Percentiles rank a stretch among this genome's conserved stretches.
Evolutionary conservation across 1,284 basidiomycete genomes (phyloP).

Genomic region (Irpex sp.): DNA sequence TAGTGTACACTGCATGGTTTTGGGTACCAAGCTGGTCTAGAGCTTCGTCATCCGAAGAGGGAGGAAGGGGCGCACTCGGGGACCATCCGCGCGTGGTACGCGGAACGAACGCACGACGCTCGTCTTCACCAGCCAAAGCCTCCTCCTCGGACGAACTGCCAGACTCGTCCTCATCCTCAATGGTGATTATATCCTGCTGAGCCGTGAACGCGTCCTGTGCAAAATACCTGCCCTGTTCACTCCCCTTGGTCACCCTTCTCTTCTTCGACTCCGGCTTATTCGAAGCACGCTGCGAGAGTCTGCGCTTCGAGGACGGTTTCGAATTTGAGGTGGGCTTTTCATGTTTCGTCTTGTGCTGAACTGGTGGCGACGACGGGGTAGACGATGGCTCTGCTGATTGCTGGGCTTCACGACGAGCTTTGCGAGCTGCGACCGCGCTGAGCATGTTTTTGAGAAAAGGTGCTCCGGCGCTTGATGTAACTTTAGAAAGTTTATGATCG

Average conservation of each 20-base stretch:
- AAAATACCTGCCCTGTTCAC: constrained; percentile 33
- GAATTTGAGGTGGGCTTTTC: neutral
- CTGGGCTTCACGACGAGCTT: constrained; percentile 35
- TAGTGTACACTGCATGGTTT: neutral
- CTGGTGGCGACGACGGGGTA: constrained; percentile 5
- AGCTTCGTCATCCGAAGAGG: constrained; percentile 52
- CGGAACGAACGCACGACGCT: neutral
- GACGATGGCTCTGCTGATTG: constrained; percentile 13
- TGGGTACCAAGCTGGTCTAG: constrained; percentile 16
- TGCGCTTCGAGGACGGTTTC: constrained; percentile 30
- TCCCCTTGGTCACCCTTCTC: constrained; percentile 21
- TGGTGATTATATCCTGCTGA: constrained; percentile 35
- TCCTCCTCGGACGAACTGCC: constrained; percentile 29
- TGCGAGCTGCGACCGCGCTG: constrained; percentile 59
- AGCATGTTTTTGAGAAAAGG: constrained; percentile 35
- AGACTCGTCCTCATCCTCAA: constrained; percentile 26
- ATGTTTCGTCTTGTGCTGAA: neutral
- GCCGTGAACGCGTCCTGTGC: constrained; percentile 28
- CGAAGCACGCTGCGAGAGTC: constrained; percentile 18
- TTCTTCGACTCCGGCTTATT: constrained; percentile 28
- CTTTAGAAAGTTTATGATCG: neutral
- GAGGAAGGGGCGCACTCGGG: constrained; percentile 43
- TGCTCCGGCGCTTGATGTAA: neutral
- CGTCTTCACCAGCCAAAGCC: constrained; percentile 14
- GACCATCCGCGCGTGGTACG: constrained; percentile 42